Conservation (phyloP, 495 filamentous ascomycete species). For the Aspergillus carlsbadensis region DNA sequence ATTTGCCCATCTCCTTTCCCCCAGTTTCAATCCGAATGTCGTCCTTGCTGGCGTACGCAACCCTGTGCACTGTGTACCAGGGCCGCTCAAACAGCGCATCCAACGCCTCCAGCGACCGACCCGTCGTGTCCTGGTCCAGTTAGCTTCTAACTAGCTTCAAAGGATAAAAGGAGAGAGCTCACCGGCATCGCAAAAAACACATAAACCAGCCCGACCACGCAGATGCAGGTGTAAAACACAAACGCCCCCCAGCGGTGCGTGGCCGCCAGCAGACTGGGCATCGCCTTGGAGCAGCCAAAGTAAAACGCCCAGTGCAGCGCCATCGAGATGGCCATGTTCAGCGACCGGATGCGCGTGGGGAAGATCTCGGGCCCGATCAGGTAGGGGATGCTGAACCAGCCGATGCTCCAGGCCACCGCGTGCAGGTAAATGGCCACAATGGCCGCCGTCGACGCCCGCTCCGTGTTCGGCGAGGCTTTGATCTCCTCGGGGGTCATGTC, state of each 20-base stretch:
- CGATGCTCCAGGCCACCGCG: constrained; percentile 60
- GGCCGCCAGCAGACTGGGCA: constrained; percentile 39
- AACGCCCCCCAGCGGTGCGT: constrained; percentile 26
- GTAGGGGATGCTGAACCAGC: constrained; percentile 66
- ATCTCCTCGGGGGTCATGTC: constrained; percentile 15
- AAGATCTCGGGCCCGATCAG: constrained; percentile 66
- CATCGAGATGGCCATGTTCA: constrained; percentile 29
- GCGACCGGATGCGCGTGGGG: constrained; percentile 42
- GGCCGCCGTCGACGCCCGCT: constrained; percentile 42
- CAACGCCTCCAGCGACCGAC: constrained; percentile 22
- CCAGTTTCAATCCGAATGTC: not conserved
- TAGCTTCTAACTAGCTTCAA: no score
- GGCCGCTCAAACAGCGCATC: constrained; percentile 22
- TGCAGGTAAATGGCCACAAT: constrained; percentile 57
- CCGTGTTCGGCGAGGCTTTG: constrained; percentile 8
- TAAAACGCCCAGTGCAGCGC: constrained; percentile 61
- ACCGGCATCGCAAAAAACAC: constrained; percentile 30
- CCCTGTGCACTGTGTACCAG: constrained; percentile 23
- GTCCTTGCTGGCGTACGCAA: constrained; percentile 14
- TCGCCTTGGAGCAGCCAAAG: constrained; percentile 52
- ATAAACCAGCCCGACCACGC: constrained; percentile 20
- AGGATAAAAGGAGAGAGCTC: no score
- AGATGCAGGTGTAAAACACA: constrained; percentile 23
- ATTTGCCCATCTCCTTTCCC: no score
- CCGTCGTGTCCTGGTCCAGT: constrained; percentile 21